Base-by-base conservation (phyloP, 140 eudicot species). In the Cichorium intybus region DNA sequence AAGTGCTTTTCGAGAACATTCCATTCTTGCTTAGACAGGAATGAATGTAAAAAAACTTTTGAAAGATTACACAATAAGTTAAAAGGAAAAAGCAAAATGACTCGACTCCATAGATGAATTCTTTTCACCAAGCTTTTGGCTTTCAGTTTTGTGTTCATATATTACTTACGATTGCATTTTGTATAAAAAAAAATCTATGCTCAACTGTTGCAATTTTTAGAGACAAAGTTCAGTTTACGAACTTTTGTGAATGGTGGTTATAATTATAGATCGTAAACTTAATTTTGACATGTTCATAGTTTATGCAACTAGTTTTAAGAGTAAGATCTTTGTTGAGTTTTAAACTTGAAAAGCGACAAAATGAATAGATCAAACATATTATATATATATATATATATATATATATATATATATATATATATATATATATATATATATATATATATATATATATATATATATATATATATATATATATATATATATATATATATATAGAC, bases 11-110 rank as follows among this genome's bases (percentile, higher is more conserved):
- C 3, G 6, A 46, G 41, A 39, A 70, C 75, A 70, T 58, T 70
- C 68, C 47, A 59, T 58, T 70, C 75, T 70, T 70, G 64, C 60
- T 70, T 70, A 58, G 39, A 11, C 28, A 47, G 60, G 59, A 70
- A 68, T 24, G 29, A 41, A 69, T 21, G 75, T 14, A 33, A 9
- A 24, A 29, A 31, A 33, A 47, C 60, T 70, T 59, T 33, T 22
- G 5, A 58, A 58, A 59, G 50, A 57, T 57, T 57, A 15, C 5
- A 69, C 16, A 39, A 24, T 17, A 58, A 69, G 59, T 69, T 57
- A 27, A 57, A 69, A 57, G 35, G 21, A 29, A 14, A 28, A 50
- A 48, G 51, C 37, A 66, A 51, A 52, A 51, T 17, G 4, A 29
- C n/a, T 15, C 16, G 1, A 14, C 15, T 4, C 20, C 15, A 4